Percentiles rank a stretch among this genome's conserved stretches.
Conservation (phyloP, 2,329 filamentous ascomycete species). For the Metarhizium sp. region DNA sequence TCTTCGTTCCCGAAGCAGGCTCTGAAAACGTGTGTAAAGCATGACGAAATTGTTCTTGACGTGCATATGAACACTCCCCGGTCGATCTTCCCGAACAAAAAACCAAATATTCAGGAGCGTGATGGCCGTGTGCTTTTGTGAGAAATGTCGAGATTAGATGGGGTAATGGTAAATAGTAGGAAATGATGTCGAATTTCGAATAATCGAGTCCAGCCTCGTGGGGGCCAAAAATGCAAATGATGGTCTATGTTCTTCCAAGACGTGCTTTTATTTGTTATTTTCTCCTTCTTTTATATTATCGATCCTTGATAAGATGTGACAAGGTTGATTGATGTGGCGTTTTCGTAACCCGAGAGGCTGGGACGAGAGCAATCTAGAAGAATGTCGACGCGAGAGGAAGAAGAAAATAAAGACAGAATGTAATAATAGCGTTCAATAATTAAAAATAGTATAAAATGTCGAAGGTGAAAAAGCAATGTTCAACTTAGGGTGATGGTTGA, state of each 20-base stretch:
- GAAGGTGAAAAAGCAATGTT: background rate
- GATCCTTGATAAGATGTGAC: background rate
- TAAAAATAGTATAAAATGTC: background rate
- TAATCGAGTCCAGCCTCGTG: background rate
- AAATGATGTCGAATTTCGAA: background rate
- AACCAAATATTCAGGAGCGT: too few species aligned
- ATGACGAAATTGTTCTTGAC: conserved; percentile 33
- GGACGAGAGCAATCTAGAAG: conserved; percentile 1
- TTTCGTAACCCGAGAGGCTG: background rate
- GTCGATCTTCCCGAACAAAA: background rate
- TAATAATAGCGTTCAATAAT: background rate
- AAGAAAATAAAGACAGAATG: background rate
- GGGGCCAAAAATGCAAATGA: background rate
- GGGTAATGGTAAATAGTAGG: background rate
- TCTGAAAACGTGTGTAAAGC: conserved; percentile 34
- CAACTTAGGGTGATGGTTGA: background rate
- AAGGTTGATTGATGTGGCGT: background rate
- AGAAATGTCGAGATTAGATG: background rate
- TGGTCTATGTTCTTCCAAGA: background rate
- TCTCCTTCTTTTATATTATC: background rate
- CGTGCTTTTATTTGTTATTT: background rate
- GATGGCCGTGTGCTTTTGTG: background rate
- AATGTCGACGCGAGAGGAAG: background rate
- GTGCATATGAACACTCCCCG: conserved; percentile 16
- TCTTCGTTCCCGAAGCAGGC: conserved; percentile 27